Base-by-base conservation (phyloP, 768 basidiomycete species). In the Boletus huronensis region DNA sequence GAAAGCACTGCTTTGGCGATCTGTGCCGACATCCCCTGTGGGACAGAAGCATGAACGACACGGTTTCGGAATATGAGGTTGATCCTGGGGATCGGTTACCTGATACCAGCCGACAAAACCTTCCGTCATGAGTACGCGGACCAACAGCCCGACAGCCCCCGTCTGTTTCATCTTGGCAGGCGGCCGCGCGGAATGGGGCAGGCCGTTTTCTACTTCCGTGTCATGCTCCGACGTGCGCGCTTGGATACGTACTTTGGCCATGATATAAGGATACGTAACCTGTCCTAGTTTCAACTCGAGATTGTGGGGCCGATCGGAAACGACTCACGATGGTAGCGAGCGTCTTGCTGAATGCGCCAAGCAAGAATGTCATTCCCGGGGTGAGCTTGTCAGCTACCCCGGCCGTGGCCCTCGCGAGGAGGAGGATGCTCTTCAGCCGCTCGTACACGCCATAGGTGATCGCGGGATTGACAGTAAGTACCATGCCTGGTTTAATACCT, bases 401-500 rank as follows among this genome's bases (percentile, higher is more conserved):
- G 9, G 76, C 74, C 31, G 70, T 73, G 10, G 75, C 70, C 64
- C 77, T 74, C 6, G 84, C 83, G 34, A 84, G 72, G 21, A 93
- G 71, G 32, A 92, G 69, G 3, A 90, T 58, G 41, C 77, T 80
- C 75, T 98, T 98, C 52, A 98, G 77, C 40, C 97, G 82, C 74
- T 98, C 96, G 67, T 91, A 98, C 38, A 87, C 78, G 46, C 97
- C 97, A 65, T 96, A 98, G 1, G 96, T 99, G 70, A 99, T 98
- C 23, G 96, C 93, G 5, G 97, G 96, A 71, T 98, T 98, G 50
- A 94, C 85, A 32, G 96, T 98, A 32, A 99, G 80, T n/a, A 98
- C 93, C 60, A 99, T 74, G 38, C 91, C 85, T 2, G 97, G 95
- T 68, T 87, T 90, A 56, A 98, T 75, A 7, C 97, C 97, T 6